phyloP scores from a whole-genome alignment of 441 rosid genomes.

The Biscutella laevigata region DNA sequence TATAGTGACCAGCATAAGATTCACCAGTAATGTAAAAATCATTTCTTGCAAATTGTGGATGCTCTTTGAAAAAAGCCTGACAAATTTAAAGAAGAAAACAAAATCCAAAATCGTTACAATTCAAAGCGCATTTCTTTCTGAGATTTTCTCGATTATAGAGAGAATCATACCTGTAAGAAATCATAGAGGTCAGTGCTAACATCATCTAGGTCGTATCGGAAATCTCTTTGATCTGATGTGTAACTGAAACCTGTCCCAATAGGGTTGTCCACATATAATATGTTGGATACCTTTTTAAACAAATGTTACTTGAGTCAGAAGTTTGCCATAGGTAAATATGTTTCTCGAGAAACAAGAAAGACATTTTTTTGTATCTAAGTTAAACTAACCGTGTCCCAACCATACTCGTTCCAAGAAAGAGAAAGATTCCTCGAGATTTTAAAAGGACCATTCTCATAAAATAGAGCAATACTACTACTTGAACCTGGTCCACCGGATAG shows the following conservation, averaged over 20 bases:
- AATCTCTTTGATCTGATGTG: slow-evolving; percentile 39
- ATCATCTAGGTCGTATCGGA: slow-evolving; percentile 61
- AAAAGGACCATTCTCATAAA: slow-evolving; percentile 90
- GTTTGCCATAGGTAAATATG: too few species aligned
- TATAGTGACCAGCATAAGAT: slow-evolving; percentile 89
- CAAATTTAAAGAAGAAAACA: too few species aligned
- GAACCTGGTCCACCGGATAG: slow-evolving; percentile 95
- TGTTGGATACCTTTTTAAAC: too few species aligned
- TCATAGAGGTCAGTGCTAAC: slow-evolving; percentile 72
- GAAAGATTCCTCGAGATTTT: slow-evolving; percentile 46
- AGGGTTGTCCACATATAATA: too few species aligned
- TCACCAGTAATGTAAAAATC: slow-evolving; percentile 88
- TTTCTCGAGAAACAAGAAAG: too few species aligned
- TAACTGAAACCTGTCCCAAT: slow-evolving; percentile 86
- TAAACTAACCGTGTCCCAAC: slow-evolving; percentile 79
- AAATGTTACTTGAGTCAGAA: too few species aligned
- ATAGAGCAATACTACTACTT: slow-evolving; percentile 72
- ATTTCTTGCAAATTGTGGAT: slow-evolving; percentile 51
- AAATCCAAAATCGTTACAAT: too few species aligned
- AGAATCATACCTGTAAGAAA: slow-evolving; percentile 90
- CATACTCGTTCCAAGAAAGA: slow-evolving; percentile 75
- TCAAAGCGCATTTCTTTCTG: too few species aligned
- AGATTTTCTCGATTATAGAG: too few species aligned
- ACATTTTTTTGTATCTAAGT: too few species aligned
- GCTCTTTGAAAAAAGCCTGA: slow-evolving; percentile 66